Evolutionary conservation across 768 basidiomycete species (phyloP), one percentile per base, ranked within the genome.

Genomic region (Cyathus striatus): DNA sequence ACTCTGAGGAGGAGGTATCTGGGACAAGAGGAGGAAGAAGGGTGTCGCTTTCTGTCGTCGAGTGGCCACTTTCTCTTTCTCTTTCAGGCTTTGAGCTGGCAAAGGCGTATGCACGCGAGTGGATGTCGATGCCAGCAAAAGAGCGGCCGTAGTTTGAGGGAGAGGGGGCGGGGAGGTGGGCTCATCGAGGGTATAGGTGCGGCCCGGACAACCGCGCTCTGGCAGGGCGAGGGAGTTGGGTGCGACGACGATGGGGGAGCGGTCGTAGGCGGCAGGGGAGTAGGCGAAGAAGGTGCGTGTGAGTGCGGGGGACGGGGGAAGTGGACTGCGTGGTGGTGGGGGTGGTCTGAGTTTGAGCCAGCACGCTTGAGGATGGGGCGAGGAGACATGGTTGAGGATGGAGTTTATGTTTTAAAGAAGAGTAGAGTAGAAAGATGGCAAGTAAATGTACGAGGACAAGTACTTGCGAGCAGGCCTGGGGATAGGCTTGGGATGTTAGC

Each of bases 141-240:
- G 54, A 49, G 42, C 53, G 53, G 41, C 46, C 51, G 25, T 51
- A 45, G 40, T 23, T 46, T 37, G 41, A 38, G 38, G 7, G 24
- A 27, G 40, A 26, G 49, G 42, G 23, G 47, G 44, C 30, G 51
- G n/a, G 24, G 25, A 7, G n/a, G 39, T 39, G 20, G 49, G 45
- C 41, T 70, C 75, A 41, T 69, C 74, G 40, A 76, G 68, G 47
- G 63, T 61, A 55, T 86, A 86, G 4, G 83, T 86, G 48, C 81
- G 73, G 21, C 84, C 83, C 39, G 83, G 82, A 57, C 82, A 85
- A 23, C 86, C 86, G 46, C 89, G 80, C 52, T 78, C 86, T 25
- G 90, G 89, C 18, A 92, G 72, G 7, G 81, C 79, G 56, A 87
- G 90, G 25, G 70, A 60, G 56, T 90, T 87, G 23, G 83, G 82